Conservation (phyloP, 2,329 filamentous ascomycete genomes). For the Tolypocladium amazonense region DNA sequence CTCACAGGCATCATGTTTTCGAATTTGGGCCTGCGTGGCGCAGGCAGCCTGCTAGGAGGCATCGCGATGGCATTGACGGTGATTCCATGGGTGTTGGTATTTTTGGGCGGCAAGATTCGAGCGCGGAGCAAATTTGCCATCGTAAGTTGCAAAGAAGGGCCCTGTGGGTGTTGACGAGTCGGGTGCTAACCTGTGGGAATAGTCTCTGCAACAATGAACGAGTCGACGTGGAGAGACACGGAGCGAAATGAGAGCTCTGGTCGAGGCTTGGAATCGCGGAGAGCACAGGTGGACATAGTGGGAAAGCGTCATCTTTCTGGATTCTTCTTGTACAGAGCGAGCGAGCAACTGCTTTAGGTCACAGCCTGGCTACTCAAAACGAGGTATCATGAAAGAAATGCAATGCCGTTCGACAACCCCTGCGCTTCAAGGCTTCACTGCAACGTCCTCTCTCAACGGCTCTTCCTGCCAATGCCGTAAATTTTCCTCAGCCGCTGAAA, state of each 20-base stretch:
- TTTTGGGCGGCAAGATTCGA: conserved; percentile 69
- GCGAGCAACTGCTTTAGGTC: not conserved
- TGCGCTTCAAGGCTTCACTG: not conserved
- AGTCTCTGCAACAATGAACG: not conserved
- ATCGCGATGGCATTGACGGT: conserved; percentile 58
- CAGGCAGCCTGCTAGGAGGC: conserved; percentile 65
- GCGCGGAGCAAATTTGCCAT: conserved; percentile 66
- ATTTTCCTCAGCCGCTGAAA: not conserved
- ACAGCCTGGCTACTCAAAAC: not conserved
- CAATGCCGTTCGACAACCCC: not conserved
- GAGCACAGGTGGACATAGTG: not conserved
- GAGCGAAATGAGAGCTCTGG: not conserved
- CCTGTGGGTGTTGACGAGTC: not conserved
- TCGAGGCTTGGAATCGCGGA: not conserved
- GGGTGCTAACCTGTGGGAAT: not conserved
- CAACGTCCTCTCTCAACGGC: not conserved
- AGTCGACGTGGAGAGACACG: not conserved
- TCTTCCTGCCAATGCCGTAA: not conserved
- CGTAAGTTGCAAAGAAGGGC: conserved; percentile 24
- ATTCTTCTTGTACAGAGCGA: not conserved
- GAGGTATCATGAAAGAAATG: not conserved
- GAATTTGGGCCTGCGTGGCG: conserved; percentile 58
- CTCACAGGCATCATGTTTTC: conserved; percentile 65
- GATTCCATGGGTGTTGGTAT: conserved; percentile 79
- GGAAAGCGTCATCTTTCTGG: not conserved